Percentiles rank a stretch among this genome's conserved stretches.
These are phyloP conservation scores for Decorospora gaudefroyi DNA, from an alignment of 2,329 filamentous ascomycete genomes.

Conservation along the genomic window DNA sequence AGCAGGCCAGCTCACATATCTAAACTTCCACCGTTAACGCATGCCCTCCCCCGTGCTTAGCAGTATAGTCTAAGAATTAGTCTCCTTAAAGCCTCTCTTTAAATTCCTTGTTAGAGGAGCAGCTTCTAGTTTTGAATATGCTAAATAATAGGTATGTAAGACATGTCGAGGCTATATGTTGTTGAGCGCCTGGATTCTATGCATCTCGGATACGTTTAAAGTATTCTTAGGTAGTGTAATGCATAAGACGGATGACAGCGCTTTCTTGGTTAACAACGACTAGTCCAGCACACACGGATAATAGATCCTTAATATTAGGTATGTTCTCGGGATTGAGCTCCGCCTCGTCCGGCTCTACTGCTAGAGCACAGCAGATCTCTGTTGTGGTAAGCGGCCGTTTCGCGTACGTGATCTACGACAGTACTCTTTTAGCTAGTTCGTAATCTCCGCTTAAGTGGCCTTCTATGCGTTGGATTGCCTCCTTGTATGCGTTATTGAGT, in stretches of 20 bases:
- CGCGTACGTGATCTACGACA: constrained; percentile 22
- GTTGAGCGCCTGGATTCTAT: constrained; percentile 34
- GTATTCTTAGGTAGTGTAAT: constrained; percentile 33
- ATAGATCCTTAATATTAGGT: constrained; percentile 13
- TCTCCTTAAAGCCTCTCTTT: constrained; percentile 20
- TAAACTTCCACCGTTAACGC: constrained; percentile 13
- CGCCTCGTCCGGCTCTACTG: constrained; percentile 6
- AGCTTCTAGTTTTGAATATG: constrained; percentile 21
- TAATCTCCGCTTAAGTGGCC: constrained; percentile 39
- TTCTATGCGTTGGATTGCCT: constrained; percentile 43
- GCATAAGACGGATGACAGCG: constrained; percentile 30
- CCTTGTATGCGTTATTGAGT: constrained; percentile 13
- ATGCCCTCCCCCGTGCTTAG: constrained; percentile 34
- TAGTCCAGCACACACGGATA: constrained; percentile 25
- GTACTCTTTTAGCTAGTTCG: constrained; percentile 43
- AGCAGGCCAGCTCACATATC: constrained; percentile 10
- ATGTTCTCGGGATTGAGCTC: constrained; percentile 14
- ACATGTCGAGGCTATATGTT: constrained; percentile 29
- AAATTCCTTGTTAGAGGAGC: constrained; percentile 21
- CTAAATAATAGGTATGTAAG: constrained; percentile 40
- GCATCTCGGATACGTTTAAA: constrained; percentile 28
- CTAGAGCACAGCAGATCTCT: constrained; percentile 22
- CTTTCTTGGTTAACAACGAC: constrained; percentile 29
- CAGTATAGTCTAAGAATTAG: constrained; percentile 36
- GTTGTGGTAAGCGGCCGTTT: constrained; percentile 17